Evolutionary conservation across 305 asterid species (phyloP).

Genomic region (Fraxinus platypoda): DNA sequence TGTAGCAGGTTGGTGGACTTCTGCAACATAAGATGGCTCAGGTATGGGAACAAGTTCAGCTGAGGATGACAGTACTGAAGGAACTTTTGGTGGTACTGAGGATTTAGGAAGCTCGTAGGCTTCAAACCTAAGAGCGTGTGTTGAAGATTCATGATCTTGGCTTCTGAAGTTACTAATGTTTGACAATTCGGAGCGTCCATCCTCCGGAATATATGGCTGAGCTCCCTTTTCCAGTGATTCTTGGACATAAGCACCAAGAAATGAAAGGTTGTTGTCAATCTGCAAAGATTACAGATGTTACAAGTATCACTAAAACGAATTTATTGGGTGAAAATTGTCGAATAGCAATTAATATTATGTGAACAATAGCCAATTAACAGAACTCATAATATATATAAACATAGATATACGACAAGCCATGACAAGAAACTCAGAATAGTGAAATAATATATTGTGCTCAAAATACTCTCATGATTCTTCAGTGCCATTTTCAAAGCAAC

Average conservation of each 20-base stretch:
- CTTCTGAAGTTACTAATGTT: slow-evolving; percentile 53
- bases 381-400: not conserved
- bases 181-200: slow-evolving; percentile 57
- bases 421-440: not conserved
- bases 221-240: slow-evolving; percentile 83
- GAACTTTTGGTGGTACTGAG: slow-evolving; percentile 41
- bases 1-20: slow-evolving; percentile 40
- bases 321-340: not conserved
- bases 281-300: slow-evolving; percentile 28
- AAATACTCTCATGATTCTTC: not conserved
- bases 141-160: slow-evolving; percentile 64
- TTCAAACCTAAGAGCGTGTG: slow-evolving; percentile 84
- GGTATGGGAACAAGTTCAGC: slow-evolving; percentile 76
- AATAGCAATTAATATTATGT: not conserved
- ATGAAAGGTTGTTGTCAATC: slow-evolving; percentile 78
- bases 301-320: slow-evolving; percentile 3
- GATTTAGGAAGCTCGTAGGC: slow-evolving; percentile 93
- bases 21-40: slow-evolving; percentile 56
- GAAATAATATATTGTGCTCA: not conserved
- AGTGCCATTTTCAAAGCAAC: not conserved
- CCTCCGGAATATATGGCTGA: slow-evolving; percentile 78
- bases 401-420: not conserved
- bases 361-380: slow-evolving; percentile 5
- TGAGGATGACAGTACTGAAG: slow-evolving; percentile 56
- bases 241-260: slow-evolving; percentile 71